These are phyloP conservation scores for Clitopilus passeckerianus DNA, from an alignment of 768 basidiomycete species.

Conservation along the genomic window DNA sequence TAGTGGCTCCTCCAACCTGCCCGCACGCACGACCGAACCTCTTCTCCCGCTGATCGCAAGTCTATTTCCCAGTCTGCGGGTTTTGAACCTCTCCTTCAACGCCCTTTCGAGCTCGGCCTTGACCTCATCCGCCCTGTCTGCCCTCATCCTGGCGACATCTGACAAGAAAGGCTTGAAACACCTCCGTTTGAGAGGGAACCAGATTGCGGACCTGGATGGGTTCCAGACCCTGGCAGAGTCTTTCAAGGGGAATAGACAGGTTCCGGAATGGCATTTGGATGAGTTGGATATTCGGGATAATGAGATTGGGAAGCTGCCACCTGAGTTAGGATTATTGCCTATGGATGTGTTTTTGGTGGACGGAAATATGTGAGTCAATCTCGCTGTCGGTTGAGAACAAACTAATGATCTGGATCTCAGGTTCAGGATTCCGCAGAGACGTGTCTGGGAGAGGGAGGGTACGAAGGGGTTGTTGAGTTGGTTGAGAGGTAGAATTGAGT, in stretches of 20 bases:
- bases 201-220: slow-evolving; percentile 54
- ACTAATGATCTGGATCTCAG: slow-evolving; percentile 25
- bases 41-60: slow-evolving; percentile 54
- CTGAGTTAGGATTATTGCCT: slow-evolving; percentile 70
- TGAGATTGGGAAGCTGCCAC: slow-evolving; percentile 63
- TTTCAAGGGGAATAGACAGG: slow-evolving; percentile 61
- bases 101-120: slow-evolving; percentile 50
- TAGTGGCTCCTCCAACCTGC: slow-evolving; percentile 21
- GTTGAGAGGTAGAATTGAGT: slow-evolving; percentile 72
- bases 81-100: slow-evolving; percentile 77
- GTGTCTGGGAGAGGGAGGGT: slow-evolving; percentile 85
- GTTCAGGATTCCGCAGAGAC: slow-evolving; percentile 75
- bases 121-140: slow-evolving; percentile 38
- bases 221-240: slow-evolving; percentile 55
- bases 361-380: slow-evolving; percentile 66
- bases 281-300: slow-evolving; percentile 83
- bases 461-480: slow-evolving; percentile 78
- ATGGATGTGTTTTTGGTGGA: slow-evolving; percentile 82
- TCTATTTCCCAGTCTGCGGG: slow-evolving; percentile 67
- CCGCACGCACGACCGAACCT: slow-evolving; percentile 40
- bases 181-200: slow-evolving; percentile 67
- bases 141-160: slow-evolving; percentile 45
- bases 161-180: slow-evolving; percentile 55
- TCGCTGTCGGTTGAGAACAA: too few relatives aligned
- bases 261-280: slow-evolving; percentile 71